These are phyloP conservation scores for Glarea lozoyensis DNA, from an alignment of 495 filamentous ascomycete genomes.

Conservation along the genomic window DNA sequence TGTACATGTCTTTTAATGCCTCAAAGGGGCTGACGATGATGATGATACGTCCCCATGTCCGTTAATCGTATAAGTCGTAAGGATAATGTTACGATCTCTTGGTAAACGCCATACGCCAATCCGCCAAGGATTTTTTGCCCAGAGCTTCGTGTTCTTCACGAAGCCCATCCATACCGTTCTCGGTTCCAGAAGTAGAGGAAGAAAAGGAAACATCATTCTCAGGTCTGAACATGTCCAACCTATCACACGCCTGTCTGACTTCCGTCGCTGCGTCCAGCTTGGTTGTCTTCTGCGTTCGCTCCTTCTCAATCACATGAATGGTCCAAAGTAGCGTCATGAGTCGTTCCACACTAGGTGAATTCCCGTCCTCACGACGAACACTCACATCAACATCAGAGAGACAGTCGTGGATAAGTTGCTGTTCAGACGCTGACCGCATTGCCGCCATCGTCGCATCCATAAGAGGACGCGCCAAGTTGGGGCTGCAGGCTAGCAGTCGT, in stretches of 20 bases:
- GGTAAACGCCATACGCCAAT: slow-evolving; percentile 16
- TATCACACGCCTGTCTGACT: slow-evolving; percentile 14
- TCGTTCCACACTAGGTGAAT: slow-evolving; percentile 40
- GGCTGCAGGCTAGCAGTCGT: slow-evolving; percentile 68
- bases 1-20: too few relatives aligned
- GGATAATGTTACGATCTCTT: too few relatives aligned
- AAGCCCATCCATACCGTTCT: neutral
- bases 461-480: slow-evolving; percentile 82
- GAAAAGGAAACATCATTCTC: slow-evolving; percentile 10
- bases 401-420: slow-evolving; percentile 21
- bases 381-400: slow-evolving; percentile 22
- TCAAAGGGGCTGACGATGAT: too few relatives aligned
- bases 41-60: too few relatives aligned
- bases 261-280: slow-evolving; percentile 19
- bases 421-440: slow-evolving; percentile 60
- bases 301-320: slow-evolving; percentile 27
- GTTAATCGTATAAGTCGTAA: too few relatives aligned
- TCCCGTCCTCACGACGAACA: slow-evolving; percentile 31
- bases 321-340: slow-evolving; percentile 45
- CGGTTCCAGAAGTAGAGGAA: too few relatives aligned
- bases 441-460: slow-evolving; percentile 84
- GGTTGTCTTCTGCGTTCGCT: slow-evolving; percentile 10
- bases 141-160: neutral
- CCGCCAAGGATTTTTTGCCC: slow-evolving; percentile 20
- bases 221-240: slow-evolving; percentile 20